Evolutionary conservation across 2,329 filamentous ascomycete genomes (phyloP), one percentile per base, ranked within the genome.

Genomic region (Fusarium torreyae): DNA sequence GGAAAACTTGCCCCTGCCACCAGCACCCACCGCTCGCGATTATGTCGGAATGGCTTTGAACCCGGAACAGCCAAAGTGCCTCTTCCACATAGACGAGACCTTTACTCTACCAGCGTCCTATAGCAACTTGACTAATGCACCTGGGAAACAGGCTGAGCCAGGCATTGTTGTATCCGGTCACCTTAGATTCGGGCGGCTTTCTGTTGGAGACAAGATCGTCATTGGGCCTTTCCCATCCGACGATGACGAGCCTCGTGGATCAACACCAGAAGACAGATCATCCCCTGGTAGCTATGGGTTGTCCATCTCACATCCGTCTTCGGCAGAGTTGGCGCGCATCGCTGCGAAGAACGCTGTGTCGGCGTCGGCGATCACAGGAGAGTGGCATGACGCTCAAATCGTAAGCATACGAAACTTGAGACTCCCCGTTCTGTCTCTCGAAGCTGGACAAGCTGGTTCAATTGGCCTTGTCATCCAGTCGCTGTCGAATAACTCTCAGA

Each of bases 11-110:
- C 94, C 94, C 0, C 84, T 95, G 22, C 91, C 91, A 8, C 81
- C 84, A 3, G 73, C 79, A 1, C 86, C 86, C 9, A 87, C 85
- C 3, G 76, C 85, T 1, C 81, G 82, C 50, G 87, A 89, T 69
- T 87, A 85, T 63, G 80, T 86, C n/a, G 86, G 86, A 2, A 81
- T 82, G 42, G 82, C 82, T 3, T 75, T 89, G 54, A 89, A 89
- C 60, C 88, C 88, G 1, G 85, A 89, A 61, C 85, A 88, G 57
- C 87, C 89, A 3, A 82, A 83, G 6, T 87, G 87, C 34, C 81
- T 98, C 3, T 98, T 98, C 75, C 92, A 98, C 75, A 88, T 98
- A 24, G 95, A 98, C 76, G 95, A 98, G 72, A 89, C 94, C 2
- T 98, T 97, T 78, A 92, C 88, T 60, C 87, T 94, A 15, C 88